These are phyloP conservation scores for Ophiocordyceps camponoti-floridani DNA, from an alignment of 2,329 filamentous ascomycete genomes.

Conservation along the genomic window DNA sequence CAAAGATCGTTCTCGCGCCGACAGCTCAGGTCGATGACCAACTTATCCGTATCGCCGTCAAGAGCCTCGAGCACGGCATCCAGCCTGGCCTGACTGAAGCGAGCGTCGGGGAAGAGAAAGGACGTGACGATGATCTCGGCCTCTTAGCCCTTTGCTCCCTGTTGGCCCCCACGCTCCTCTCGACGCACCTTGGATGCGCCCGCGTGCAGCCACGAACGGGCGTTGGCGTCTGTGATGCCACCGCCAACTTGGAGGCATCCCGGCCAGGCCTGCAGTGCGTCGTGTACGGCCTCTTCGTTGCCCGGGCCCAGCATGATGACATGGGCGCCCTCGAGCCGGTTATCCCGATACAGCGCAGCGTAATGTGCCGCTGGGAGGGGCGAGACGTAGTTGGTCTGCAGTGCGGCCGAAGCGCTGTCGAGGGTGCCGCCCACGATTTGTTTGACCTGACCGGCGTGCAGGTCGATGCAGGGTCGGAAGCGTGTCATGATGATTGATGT, in stretches of 20 bases:
- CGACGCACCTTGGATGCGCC: conserved; percentile 68
- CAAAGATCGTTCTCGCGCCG: conserved; percentile 47
- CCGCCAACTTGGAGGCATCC: conserved; percentile 74
- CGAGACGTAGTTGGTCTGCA: conserved; percentile 89
- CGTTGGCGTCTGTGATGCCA: conserved; percentile 80
- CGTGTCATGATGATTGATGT: conserved; percentile 88
- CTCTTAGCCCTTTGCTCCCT: conserved; percentile 4
- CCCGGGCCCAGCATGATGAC: conserved; percentile 92
- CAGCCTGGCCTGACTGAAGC: conserved; percentile 62
- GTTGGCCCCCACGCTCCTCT: background rate
- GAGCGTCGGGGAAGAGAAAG: conserved; percentile 72
- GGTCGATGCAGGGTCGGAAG: conserved; percentile 91
- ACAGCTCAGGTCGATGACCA: conserved; percentile 93
- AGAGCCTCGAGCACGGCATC: conserved; percentile 57
- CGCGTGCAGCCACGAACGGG: conserved; percentile 65
- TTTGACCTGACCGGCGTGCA: conserved; percentile 94
- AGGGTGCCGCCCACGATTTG: conserved; percentile 96
- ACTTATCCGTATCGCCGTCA: conserved; percentile 54
- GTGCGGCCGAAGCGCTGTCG: conserved; percentile 41
- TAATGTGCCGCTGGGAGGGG: conserved; percentile 67
- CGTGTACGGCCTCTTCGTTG: conserved; percentile 62
- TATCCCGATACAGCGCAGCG: conserved; percentile 61
- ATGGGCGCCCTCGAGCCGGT: conserved; percentile 62
- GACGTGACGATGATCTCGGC: conserved; percentile 88
- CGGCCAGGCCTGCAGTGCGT: conserved; percentile 66